Evolutionary conservation across 768 basidiomycete species (phyloP).

Genomic region (Panaeolus cyanescens): DNA sequence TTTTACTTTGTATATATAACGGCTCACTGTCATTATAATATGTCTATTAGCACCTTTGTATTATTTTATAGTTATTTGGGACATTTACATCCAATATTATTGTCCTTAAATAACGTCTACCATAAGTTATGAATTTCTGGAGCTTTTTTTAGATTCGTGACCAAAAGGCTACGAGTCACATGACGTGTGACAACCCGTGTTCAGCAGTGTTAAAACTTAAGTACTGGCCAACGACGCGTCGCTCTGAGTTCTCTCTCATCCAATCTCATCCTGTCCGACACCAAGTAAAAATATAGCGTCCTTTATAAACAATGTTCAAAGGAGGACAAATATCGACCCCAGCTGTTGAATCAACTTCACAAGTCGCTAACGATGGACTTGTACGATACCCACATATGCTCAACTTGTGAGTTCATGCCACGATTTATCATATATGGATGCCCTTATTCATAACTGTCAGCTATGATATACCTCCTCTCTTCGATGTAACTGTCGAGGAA

Average conservation of each 20-base stretch:
- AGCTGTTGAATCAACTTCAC: slow-evolving; percentile 21
- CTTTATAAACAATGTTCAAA: slow-evolving; percentile 35
- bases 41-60: not conserved
- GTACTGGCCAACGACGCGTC: not conserved
- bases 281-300: not conserved
- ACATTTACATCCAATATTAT: too few relatives aligned
- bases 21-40: not conserved
- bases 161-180: not conserved
- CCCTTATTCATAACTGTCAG: slow-evolving; percentile 38
- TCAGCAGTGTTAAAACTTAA: not conserved
- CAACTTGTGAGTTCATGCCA: slow-evolving; percentile 66
- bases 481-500: slow-evolving; percentile 92
- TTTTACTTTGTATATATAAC: not conserved
- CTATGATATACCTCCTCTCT: slow-evolving; percentile 83
- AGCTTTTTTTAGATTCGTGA: not conserved
- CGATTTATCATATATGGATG: not conserved
- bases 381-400: slow-evolving; percentile 65
- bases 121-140: too few relatives aligned
- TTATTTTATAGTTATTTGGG: not conserved
- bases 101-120: too few relatives aligned
- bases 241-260: not conserved
- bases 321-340: slow-evolving; percentile 22
- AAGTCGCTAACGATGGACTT: slow-evolving; percentile 31
- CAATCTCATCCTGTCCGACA: not conserved
- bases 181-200: not conserved